Conservation (phyloP, 1,139 yeast species). For the Saccharomyces pastorianus region DNA sequence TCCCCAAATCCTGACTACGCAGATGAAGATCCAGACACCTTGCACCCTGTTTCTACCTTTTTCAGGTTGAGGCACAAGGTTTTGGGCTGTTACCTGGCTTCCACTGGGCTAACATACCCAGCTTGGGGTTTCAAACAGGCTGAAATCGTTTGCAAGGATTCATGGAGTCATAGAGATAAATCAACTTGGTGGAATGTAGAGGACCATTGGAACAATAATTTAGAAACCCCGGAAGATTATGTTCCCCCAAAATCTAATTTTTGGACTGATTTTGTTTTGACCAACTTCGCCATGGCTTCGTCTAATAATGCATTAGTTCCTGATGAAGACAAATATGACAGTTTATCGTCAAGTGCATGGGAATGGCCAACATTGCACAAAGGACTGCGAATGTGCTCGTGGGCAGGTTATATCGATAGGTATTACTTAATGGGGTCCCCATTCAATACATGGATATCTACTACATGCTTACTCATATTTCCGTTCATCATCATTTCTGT, state of each 20-base stretch:
- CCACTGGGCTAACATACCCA: slow-evolving; percentile 65
- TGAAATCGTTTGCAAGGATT: slow-evolving; percentile 60
- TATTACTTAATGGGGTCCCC: slow-evolving; percentile 65
- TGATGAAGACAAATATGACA: slow-evolving; percentile 59
- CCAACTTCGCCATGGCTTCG: slow-evolving; percentile 72
- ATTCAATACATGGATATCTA: slow-evolving; percentile 54
- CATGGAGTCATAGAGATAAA: slow-evolving; percentile 47
- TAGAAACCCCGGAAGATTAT: slow-evolving; percentile 39
- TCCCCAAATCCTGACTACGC: slow-evolving; percentile 41
- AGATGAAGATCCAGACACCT: slow-evolving; percentile 34
- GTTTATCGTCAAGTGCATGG: slow-evolving; percentile 66
- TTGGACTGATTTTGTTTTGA: slow-evolving; percentile 60
- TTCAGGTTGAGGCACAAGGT: slow-evolving; percentile 55
- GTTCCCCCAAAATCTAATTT: slow-evolving; percentile 60
- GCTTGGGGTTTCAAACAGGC: slow-evolving; percentile 80
- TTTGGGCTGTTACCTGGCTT: slow-evolving; percentile 66
- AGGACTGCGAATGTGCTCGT: slow-evolving; percentile 65
- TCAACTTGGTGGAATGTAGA: slow-evolving; percentile 80
- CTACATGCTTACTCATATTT: slow-evolving; percentile 32
- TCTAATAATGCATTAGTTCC: slow-evolving; percentile 71
- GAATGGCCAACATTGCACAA: slow-evolving; percentile 63
- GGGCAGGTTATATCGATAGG: slow-evolving; percentile 42
- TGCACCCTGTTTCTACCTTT: slow-evolving; percentile 66
- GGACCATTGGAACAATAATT: slow-evolving; percentile 46
- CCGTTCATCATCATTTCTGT: slow-evolving; percentile 35